phyloP scores from a whole-genome alignment of 139 green algal species.

The Edaphochlamys debaryana region DNA sequence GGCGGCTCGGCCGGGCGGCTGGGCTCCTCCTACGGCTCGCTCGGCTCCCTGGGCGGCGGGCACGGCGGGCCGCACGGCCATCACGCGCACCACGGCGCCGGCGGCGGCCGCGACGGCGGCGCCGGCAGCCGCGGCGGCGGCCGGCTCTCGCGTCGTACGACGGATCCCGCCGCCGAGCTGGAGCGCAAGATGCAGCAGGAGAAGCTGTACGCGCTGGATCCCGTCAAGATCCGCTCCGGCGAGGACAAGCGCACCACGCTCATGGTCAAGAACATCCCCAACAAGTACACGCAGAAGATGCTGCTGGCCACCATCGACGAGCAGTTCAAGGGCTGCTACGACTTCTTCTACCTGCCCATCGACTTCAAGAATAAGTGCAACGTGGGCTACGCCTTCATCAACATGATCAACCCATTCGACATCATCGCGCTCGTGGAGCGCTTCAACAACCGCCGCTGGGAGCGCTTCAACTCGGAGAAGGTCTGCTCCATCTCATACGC shows the following conservation, averaged over 20 bases:
- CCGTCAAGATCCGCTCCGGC: slow-evolving; percentile 71
- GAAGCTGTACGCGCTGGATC: slow-evolving; percentile 88
- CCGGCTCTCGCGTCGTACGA: slow-evolving; percentile 73
- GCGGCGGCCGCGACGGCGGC: slow-evolving; percentile 9
- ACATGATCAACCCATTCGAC: slow-evolving; percentile 81
- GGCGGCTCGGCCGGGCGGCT: slow-evolving; percentile 11
- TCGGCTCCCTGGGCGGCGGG: slow-evolving; percentile 4
- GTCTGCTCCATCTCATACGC: slow-evolving; percentile 95
- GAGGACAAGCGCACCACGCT: slow-evolving; percentile 95
- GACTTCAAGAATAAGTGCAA: slow-evolving; percentile 99
- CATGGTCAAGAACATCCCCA: slow-evolving; percentile 99
- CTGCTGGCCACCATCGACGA: slow-evolving; percentile 95
- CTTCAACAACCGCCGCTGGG: slow-evolving; percentile 95
- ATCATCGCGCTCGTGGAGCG: slow-evolving; percentile 88
- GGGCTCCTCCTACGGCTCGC: background rate
- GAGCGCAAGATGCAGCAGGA: slow-evolving; percentile 83
- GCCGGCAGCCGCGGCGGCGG: slow-evolving; percentile 56
- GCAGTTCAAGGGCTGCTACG: slow-evolving; percentile 86
- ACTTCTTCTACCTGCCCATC: slow-evolving; percentile 94
- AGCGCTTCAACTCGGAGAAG: slow-evolving; percentile 98
- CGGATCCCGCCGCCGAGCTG: slow-evolving; percentile 78
- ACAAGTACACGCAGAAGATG: slow-evolving; percentile 99
- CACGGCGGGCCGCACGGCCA: background rate
- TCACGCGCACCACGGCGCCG: background rate
- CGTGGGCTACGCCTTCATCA: slow-evolving; percentile 99